Percentiles rank a stretch among this genome's conserved stretches.
These are phyloP conservation scores for Amniculicola lignicola DNA, from an alignment of 495 filamentous ascomycete species.

Conservation along the genomic window DNA sequence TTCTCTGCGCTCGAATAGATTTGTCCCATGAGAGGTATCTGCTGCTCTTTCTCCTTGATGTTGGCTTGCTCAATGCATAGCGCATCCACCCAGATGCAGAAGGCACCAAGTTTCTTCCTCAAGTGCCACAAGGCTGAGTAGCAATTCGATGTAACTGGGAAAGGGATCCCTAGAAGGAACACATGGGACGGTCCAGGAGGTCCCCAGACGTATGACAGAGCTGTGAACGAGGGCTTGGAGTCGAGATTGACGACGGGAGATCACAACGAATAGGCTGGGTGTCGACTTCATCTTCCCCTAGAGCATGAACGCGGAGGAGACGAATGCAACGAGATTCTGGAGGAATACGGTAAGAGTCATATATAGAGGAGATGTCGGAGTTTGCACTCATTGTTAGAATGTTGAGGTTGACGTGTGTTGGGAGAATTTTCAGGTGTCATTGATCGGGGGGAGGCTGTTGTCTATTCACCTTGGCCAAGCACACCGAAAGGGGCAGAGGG, in stretches of 20 bases:
- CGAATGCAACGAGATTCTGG: too few species aligned
- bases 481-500: too few species aligned
- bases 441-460: too few species aligned
- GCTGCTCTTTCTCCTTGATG: background rate
- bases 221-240: background rate
- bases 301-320: too few species aligned
- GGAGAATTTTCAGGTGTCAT: too few species aligned
- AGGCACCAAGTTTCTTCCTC: conserved; percentile 2
- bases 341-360: too few species aligned
- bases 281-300: too few species aligned
- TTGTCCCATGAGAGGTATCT: conserved; percentile 20
- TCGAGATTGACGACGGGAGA: background rate
- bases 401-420: too few species aligned
- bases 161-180: background rate
- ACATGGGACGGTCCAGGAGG: background rate
- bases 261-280: too few species aligned
- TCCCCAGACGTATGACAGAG: conserved; percentile 18
- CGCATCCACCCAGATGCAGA: conserved; percentile 15
- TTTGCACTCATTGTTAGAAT: too few species aligned
- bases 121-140: conserved; percentile 8
- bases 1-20: conserved; percentile 9
- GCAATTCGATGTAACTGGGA: conserved; percentile 10
- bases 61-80: conserved; percentile 19
- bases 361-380: too few species aligned
- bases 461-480: too few species aligned